phyloP scores from a whole-genome alignment of 257 asterid species.

The Jacaranda copaia region DNA sequence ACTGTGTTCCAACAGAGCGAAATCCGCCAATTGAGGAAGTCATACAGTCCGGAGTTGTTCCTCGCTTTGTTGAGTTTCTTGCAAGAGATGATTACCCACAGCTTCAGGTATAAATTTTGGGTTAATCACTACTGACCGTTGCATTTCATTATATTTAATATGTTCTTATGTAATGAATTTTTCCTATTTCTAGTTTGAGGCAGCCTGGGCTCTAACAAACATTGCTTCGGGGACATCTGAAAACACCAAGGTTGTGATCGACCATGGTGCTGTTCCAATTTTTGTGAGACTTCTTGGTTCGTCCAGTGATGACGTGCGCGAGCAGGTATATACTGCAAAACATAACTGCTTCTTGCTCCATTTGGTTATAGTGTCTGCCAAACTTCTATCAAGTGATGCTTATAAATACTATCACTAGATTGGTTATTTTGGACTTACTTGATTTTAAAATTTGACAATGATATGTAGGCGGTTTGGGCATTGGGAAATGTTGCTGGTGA shows the following conservation, averaged over 20 bases:
- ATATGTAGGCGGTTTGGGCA: constrained; percentile 86
- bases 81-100: constrained; percentile 84
- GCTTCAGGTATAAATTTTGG: constrained; percentile 60
- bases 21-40: constrained; percentile 95
- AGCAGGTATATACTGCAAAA: constrained; percentile 61
- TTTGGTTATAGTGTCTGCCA: neutral
- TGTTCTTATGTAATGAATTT: constrained; percentile 4
- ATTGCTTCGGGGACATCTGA: constrained; percentile 97
- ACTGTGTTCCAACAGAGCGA: constrained; percentile 61
- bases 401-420: neutral
- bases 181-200: constrained; percentile 71
- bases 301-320: constrained; percentile 85
- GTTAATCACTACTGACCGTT: neutral
- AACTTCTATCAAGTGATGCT: neutral
- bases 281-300: constrained; percentile 82
- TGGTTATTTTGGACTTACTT: neutral
- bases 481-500: constrained; percentile 94
- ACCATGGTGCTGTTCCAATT: constrained; percentile 88
- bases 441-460: constrained; percentile 2
- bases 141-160: constrained; percentile 13
- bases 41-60: constrained; percentile 90
- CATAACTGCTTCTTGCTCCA: neutral
- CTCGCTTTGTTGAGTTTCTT: constrained; percentile 88
- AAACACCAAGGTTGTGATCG: constrained; percentile 87
- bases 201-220: constrained; percentile 96